phyloP scores from a whole-genome alignment of 306 rosid species.

The Mucuna pruriens region DNA sequence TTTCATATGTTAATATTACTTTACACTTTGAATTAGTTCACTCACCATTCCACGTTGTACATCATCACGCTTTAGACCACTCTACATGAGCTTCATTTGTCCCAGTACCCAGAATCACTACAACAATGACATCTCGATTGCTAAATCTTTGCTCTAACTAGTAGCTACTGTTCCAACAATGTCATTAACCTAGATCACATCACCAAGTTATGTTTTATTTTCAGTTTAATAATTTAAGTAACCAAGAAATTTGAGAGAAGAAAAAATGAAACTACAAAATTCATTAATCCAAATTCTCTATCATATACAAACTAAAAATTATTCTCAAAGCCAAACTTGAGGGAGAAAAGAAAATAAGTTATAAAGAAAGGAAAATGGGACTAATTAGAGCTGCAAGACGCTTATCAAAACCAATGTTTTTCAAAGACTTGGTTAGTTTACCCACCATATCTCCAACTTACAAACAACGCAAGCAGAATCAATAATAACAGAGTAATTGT shows the following conservation, averaged over 20 bases:
- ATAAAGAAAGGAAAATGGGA: constrained; percentile 33
- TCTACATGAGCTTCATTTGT: constrained; percentile 98
- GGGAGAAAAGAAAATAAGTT: not conserved
- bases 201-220: constrained; percentile 37
- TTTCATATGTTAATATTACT: not conserved
- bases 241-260: not conserved
- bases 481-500: constrained; percentile 11
- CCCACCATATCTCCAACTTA: constrained; percentile 96
- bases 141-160: constrained; percentile 77
- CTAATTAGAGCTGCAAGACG: constrained; percentile 89
- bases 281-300: constrained; percentile 13
- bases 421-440: constrained; percentile 72
- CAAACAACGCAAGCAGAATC: constrained; percentile 40
- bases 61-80: constrained; percentile 89
- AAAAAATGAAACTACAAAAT: constrained; percentile 14
- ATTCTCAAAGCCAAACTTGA: not conserved
- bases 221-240: not conserved
- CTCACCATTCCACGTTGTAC: constrained; percentile 88
- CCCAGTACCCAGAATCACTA: constrained; percentile 97
- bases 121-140: constrained; percentile 80
- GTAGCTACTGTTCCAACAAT: constrained; percentile 96
- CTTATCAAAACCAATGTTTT: constrained; percentile 84
- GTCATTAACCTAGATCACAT: constrained; percentile 82
- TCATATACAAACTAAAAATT: constrained; percentile 26
- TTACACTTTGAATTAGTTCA: constrained; percentile 28